Evolutionary conservation across 371 early-diverging fungal species (phyloP), one percentile per base, ranked within the genome.

Genomic region (Mortierella sp.): DNA sequence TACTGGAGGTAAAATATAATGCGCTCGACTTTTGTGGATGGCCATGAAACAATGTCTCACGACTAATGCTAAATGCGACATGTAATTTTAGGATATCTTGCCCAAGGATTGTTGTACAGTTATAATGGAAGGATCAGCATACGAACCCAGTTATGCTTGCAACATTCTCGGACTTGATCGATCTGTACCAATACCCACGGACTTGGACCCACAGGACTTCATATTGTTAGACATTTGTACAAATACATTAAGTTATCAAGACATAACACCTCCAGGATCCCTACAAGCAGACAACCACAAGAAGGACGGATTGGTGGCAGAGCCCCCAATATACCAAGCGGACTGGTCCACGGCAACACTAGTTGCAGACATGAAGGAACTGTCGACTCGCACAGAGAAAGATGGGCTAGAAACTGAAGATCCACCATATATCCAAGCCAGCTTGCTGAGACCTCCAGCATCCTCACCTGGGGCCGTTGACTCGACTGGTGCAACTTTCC

Each of bases 121-220:
- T 24, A 71, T 80, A 41, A 16, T 58, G 58, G 57, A 75, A 32
- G 62, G 72, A 19, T 45, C 75, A 15, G 32, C 33, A 7, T 80
- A 80, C 47, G 81, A 74, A 47, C 81, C 75, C 2, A 80, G 75
- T 13, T 80, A 80, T 40, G 61, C 66, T 1, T 80, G 81, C 60
- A 80, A 80, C 19, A 75, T 80, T 38, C 75, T 80, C 9, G 81
- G 81, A 1, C 72, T 80, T 19, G 69, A 75, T 58, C 67, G 76
- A 41, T 75, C 75, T 33, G 58, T 72, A 52, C 66, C 75, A n/a
- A 80, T 80, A 64, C 81, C 81, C 6, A 36, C 81, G 1, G 76
- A 80, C 48, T 63, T 80, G 72, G 72, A 80, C 28, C 76, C 81
- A 22, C 65, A 65, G 38, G 72, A 75, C 28, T 80, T 80, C 55